Percentiles rank a stretch among this genome's conserved stretches.
phyloP scores from a whole-genome alignment of 306 rosid species.

The Prosopis cineraria region DNA sequence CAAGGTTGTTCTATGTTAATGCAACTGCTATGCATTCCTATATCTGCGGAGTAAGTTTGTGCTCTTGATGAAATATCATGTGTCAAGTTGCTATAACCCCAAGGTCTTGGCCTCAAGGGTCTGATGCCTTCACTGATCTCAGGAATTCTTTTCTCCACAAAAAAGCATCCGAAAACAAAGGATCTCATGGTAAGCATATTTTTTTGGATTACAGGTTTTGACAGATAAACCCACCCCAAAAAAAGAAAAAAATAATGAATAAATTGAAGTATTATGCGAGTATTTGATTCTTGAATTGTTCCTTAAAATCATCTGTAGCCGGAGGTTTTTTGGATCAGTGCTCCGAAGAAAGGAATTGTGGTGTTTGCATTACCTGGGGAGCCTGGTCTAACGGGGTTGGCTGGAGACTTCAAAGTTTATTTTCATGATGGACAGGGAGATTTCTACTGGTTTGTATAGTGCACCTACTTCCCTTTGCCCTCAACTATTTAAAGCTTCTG shows the following conservation, averaged over 20 bases:
- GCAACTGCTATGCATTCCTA: conserved; percentile 4
- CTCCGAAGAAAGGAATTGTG: conserved; percentile 84
- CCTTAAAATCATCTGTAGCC: conserved; percentile 60
- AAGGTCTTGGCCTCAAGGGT: conserved; percentile 29
- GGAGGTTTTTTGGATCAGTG: conserved; percentile 91
- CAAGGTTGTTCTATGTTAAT: neutral
- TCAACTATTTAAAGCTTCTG: conserved; percentile 4
- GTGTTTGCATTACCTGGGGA: conserved; percentile 96
- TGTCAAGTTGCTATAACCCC: conserved; percentile 23
- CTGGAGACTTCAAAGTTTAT: conserved; percentile 90
- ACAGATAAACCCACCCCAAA: neutral
- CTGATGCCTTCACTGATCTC: conserved; percentile 40
- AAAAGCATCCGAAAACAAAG: conserved; percentile 78
- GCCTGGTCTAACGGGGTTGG: conserved; percentile 82
- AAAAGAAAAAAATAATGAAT: too few relatives aligned
- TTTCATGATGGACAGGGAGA: conserved; percentile 95
- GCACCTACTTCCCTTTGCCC: conserved; percentile 12
- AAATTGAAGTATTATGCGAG: conserved; percentile 13
- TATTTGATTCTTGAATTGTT: conserved; percentile 27
- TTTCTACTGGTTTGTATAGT: conserved; percentile 76
- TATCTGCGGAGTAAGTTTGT: conserved; percentile 10
- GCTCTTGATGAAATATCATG: conserved; percentile 21
- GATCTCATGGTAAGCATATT: conserved; percentile 69
- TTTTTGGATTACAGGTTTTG: conserved; percentile 22
- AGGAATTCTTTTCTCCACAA: conserved; percentile 83